Percentiles rank a stretch among this genome's conserved stretches.
phyloP scores from a whole-genome alignment of 805 yeast genomes.

The Torulaspora maleeae region DNA sequence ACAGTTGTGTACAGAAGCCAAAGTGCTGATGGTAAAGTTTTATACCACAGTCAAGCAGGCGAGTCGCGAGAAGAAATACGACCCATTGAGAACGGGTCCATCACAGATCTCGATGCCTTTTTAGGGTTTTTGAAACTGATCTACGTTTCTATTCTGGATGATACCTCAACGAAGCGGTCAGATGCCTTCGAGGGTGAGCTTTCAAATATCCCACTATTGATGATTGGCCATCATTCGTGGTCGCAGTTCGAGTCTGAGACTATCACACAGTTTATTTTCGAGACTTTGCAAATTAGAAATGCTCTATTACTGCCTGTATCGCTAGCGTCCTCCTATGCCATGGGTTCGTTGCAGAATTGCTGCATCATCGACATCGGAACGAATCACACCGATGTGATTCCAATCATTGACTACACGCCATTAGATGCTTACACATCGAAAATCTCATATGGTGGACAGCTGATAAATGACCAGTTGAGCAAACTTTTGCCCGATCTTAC shows the following conservation, averaged over 20 bases:
- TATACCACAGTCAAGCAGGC: conserved; percentile 30
- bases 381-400: conserved; percentile 68
- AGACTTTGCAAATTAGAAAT: conserved; percentile 64
- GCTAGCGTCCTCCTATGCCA: conserved; percentile 68
- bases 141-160: conserved; percentile 43
- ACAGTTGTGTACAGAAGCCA: conserved; percentile 58
- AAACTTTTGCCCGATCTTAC: conserved; percentile 55
- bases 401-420: conserved; percentile 70
- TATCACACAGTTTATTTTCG: conserved; percentile 72
- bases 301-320: conserved; percentile 65
- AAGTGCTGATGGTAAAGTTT: conserved; percentile 31
- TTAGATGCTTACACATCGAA: conserved; percentile 50
- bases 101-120: conserved; percentile 66
- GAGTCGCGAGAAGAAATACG: conserved; percentile 40
- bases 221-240: conserved; percentile 68
- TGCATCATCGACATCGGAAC: conserved; percentile 78
- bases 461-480: conserved; percentile 52
- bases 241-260: conserved; percentile 60
- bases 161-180: conserved; percentile 22
- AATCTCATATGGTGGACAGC: conserved; percentile 56
- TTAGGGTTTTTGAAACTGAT: conserved; percentile 50
- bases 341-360: conserved; percentile 59
- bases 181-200: conserved; percentile 29
- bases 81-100: conserved; percentile 63
- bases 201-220: conserved; percentile 59